These are phyloP conservation scores for Debaryomyces singareniensis DNA, from an alignment of 1,139 yeast species.

Conservation along the genomic window DNA sequence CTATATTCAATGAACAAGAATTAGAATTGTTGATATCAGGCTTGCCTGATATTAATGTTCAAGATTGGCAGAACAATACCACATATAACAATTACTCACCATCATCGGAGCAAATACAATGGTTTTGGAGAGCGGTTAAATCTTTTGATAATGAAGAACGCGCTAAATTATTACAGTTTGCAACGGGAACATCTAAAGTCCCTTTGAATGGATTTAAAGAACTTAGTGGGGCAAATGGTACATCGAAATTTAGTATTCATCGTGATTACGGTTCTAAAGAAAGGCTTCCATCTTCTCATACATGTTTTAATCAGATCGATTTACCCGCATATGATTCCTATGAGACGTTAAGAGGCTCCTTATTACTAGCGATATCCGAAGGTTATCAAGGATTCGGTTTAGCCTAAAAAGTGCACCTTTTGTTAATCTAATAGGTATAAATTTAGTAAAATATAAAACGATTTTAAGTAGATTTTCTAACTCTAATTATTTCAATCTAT, in stretches of 20 bases:
- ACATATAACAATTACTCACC: slow-evolving; percentile 79
- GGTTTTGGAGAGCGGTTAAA: slow-evolving; percentile 98
- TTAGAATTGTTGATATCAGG: slow-evolving; percentile 90
- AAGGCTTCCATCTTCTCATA: slow-evolving; percentile 90
- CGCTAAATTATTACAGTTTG: slow-evolving; percentile 89
- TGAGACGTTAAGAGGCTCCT: slow-evolving; percentile 74
- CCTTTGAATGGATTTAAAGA: slow-evolving; percentile 93
- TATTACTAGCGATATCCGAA: slow-evolving; percentile 83
- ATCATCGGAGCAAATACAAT: slow-evolving; percentile 81
- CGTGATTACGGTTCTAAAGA: slow-evolving; percentile 83
- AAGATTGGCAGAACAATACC: slow-evolving; percentile 90
- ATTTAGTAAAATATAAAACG: not conserved
- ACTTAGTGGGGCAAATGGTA: slow-evolving; percentile 82
- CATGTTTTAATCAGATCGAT: slow-evolving; percentile 93
- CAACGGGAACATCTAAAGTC: slow-evolving; percentile 96
- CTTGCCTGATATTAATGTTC: slow-evolving; percentile 90
- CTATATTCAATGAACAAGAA: slow-evolving; percentile 94
- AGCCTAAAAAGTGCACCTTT: slow-evolving; percentile 33
- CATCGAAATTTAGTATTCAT: slow-evolving; percentile 83
- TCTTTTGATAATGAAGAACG: slow-evolving; percentile 92
- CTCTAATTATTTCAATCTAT: too few species aligned
- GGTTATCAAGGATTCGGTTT: slow-evolving; percentile 97
- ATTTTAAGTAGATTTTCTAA: too few species aligned
- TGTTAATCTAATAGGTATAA: not conserved
- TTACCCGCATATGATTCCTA: slow-evolving; percentile 90